Conservation (phyloP, 2,329 filamentous ascomycete genomes). For the Uncinocarpus reesii region DNA sequence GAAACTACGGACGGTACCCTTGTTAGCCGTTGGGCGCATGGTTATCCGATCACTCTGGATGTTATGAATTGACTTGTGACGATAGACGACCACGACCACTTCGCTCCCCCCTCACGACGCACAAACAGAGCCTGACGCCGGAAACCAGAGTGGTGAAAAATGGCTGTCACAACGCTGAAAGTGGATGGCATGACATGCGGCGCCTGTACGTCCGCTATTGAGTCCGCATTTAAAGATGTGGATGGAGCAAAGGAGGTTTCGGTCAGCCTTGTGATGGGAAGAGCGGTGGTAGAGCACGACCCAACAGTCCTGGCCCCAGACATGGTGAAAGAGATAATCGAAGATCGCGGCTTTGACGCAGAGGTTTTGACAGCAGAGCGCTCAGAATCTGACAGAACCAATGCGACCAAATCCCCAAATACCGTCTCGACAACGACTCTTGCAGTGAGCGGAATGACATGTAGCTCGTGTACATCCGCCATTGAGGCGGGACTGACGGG, state of each 20-base stretch:
- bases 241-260: slow-evolving; percentile 76
- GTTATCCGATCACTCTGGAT: not conserved
- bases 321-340: slow-evolving; percentile 71
- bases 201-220: slow-evolving; percentile 89
- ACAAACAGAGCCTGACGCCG: no score
- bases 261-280: slow-evolving; percentile 87
- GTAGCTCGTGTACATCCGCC: slow-evolving; percentile 77
- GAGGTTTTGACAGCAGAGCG: slow-evolving; percentile 75
- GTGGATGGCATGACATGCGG: slow-evolving; percentile 84
- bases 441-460: slow-evolving; percentile 80
- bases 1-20: not conserved
- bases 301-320: slow-evolving; percentile 62
- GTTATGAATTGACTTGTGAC: not conserved
- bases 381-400: slow-evolving; percentile 43
- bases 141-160: no score
- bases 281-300: slow-evolving; percentile 89
- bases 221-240: slow-evolving; percentile 75
- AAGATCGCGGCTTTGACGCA: slow-evolving; percentile 86
- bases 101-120: not conserved
- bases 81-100: not conserved
- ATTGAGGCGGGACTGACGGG: slow-evolving; percentile 71
- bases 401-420: no score
- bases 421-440: slow-evolving; percentile 53
- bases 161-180: slow-evolving; percentile 83
- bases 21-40: not conserved